phyloP scores from a whole-genome alignment of 306 rosid genomes.

The Gynostemma pentaphyllum region DNA sequence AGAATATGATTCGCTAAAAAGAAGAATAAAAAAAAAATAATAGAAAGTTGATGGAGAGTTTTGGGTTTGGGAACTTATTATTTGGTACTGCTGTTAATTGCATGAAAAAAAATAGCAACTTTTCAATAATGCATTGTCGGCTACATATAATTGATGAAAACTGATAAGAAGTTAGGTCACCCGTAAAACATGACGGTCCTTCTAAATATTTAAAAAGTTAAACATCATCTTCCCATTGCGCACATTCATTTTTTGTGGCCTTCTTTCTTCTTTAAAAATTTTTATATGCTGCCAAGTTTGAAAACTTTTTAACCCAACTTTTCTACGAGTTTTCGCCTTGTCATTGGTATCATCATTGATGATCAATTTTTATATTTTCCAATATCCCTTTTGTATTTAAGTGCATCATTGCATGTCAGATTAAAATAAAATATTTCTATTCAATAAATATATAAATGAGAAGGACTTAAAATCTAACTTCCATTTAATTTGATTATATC shows the following conservation, averaged over 20 bases:
- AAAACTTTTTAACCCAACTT: not conserved
- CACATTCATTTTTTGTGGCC: not conserved
- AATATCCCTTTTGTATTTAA: too few relatives aligned
- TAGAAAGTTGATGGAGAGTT: too few relatives aligned
- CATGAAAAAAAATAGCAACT: not conserved
- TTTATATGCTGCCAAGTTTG: not conserved
- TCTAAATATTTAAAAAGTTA: not conserved
- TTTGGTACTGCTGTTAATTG: not conserved
- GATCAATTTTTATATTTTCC: not conserved
- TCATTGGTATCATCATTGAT: not conserved
- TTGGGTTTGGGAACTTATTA: not conserved
- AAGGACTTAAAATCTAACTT: too few relatives aligned
- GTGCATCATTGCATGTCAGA: too few relatives aligned
- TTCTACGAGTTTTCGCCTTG: not conserved
- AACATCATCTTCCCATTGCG: not conserved
- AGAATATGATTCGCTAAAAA: not conserved
- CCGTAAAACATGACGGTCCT: conserved; percentile 5
- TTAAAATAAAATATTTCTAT: too few relatives aligned
- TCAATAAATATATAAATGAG: too few relatives aligned
- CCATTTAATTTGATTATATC: too few relatives aligned
- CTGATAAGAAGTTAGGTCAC: not conserved
- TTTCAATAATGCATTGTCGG: conserved; percentile 5
- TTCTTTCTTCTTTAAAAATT: not conserved
- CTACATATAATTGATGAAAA: not conserved
- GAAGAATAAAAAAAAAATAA: too few relatives aligned